Base-by-base conservation (phyloP, 2,329 filamentous ascomycete genomes). In the Aspergillus brunneoviolaceus region DNA sequence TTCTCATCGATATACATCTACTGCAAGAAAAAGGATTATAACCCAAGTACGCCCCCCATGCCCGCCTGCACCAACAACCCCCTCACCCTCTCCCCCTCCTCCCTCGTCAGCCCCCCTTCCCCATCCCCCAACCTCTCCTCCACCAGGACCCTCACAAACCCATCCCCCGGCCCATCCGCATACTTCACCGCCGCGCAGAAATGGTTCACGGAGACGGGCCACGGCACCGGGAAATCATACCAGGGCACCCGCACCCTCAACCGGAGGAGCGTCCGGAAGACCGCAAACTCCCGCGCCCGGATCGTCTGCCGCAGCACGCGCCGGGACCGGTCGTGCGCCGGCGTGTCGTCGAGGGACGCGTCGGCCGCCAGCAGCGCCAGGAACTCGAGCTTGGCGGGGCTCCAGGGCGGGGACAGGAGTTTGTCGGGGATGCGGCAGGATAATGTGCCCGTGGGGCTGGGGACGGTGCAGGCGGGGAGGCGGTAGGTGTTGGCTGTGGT, bases 361-460 rank as follows among this genome's bases (percentile, higher is more conserved):
- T 73, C 71, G 14, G 62, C 59, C 1, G 74, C 69, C 0, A 80
- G 63, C 0, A 80, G 61, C 14, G 72, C 65, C 2, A 80, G 68
- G 10, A 80, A 72, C 27, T 75, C 71, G 5, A 80, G 66, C 45
- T 78, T 76, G 7, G 70, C 58, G 5, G 71, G 65, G 0, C 75
- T 77, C 77, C 77, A 80, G 4, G 77, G 76, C 0, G 64, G 49
- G 7, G 65, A 58, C 3, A 80, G 71, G 2, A 80, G 58, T 52
- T 74, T 74, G 49, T 77, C 71, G 0, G 78, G 78, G 48, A 80
- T 73, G 6, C 71, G 69, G 3, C 70, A 69, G 1, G 73, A 71
- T 2, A 64, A 56, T 0, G 70, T 65, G 4, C 58, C 58, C 10
- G 63, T 61, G 45, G 72, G 73, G 47, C 56, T 19, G 14, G 39